Evolutionary conservation across 225 moss, liverwort and hornwort species (phyloP).

Genomic region (Sphagnum tenellum): DNA sequence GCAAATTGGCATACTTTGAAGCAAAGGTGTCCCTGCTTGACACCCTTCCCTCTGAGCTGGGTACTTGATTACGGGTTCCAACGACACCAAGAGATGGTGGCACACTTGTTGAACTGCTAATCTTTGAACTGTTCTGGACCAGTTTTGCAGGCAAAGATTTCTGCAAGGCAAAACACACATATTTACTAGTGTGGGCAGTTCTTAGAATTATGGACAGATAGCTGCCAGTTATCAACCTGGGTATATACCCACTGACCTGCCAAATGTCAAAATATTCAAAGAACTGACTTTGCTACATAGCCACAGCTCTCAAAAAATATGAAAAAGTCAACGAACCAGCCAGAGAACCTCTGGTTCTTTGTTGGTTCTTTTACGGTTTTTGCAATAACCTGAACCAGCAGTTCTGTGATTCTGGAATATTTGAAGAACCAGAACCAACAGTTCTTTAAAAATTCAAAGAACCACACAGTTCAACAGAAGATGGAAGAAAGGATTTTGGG

Average conservation of each 20-base stretch:
- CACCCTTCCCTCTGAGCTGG: slow-evolving; percentile 20
- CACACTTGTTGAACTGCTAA: slow-evolving; percentile 9
- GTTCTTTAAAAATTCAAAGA: no score
- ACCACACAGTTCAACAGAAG: no score
- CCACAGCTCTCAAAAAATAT: not conserved
- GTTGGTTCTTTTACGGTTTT: no score
- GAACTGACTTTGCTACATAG: not conserved
- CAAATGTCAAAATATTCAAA: not conserved
- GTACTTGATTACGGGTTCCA: slow-evolving; percentile 14
- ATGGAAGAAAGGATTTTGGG: no score
- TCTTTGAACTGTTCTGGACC: slow-evolving; percentile 16
- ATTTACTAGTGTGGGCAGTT: not conserved
- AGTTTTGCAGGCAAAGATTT: slow-evolving; percentile 28
- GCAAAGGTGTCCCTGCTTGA: slow-evolving; percentile 63
- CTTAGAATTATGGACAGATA: not conserved
- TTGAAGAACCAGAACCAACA: no score
- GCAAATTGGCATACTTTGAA: slow-evolving; percentile 56
- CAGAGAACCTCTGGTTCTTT: not conserved
- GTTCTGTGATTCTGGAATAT: no score
- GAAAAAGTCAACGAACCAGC: not conserved
- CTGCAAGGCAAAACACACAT: slow-evolving; percentile 12
- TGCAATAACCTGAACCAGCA: no score
- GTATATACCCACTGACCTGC: no score
- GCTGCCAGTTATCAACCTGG: not conserved
- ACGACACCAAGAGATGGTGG: slow-evolving; percentile 26